Evolutionary conservation across 2,329 filamentous ascomycete species (phyloP).

Genomic region (Verticillium dahliae): DNA sequence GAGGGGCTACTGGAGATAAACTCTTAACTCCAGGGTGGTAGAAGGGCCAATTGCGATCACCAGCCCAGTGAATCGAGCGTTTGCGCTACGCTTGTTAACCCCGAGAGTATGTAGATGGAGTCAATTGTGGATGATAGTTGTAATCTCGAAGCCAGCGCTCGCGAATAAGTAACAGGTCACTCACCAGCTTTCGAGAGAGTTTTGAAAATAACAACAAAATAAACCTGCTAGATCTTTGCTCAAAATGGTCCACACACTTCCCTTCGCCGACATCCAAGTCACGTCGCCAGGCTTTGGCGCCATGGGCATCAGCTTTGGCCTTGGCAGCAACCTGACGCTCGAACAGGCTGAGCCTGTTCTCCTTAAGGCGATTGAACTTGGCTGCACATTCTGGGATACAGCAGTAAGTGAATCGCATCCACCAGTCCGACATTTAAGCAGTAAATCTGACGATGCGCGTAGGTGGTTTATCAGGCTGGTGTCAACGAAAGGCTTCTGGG

Average conservation of each 20-base stretch:
- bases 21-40: too few relatives aligned
- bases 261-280: slow-evolving; percentile 29
- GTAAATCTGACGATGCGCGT: not conserved
- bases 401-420: slow-evolving; percentile 23
- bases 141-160: too few relatives aligned
- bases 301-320: slow-evolving; percentile 38
- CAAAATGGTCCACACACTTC: slow-evolving; percentile 31
- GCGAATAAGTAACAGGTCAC: too few relatives aligned
- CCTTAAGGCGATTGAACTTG: slow-evolving; percentile 38
- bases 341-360: slow-evolving; percentile 42
- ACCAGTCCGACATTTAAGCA: not conserved
- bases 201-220: too few relatives aligned
- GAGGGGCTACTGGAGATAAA: too few relatives aligned
- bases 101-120: too few relatives aligned
- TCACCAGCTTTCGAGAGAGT: too few relatives aligned
- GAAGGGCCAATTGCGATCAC: too few relatives aligned
- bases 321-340: slow-evolving; percentile 32
- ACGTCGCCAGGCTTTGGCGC: slow-evolving; percentile 39
- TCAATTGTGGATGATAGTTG: too few relatives aligned
- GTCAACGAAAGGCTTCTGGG: slow-evolving; percentile 43
- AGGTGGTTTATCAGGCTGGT: slow-evolving; percentile 38
- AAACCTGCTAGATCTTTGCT: not conserved
- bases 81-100: too few relatives aligned
- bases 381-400: slow-evolving; percentile 40
- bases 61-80: too few relatives aligned